Evolutionary conservation across 2,329 filamentous ascomycete species (phyloP), one percentile per base, ranked within the genome.

Genomic region (Hypoxylon sp.): DNA sequence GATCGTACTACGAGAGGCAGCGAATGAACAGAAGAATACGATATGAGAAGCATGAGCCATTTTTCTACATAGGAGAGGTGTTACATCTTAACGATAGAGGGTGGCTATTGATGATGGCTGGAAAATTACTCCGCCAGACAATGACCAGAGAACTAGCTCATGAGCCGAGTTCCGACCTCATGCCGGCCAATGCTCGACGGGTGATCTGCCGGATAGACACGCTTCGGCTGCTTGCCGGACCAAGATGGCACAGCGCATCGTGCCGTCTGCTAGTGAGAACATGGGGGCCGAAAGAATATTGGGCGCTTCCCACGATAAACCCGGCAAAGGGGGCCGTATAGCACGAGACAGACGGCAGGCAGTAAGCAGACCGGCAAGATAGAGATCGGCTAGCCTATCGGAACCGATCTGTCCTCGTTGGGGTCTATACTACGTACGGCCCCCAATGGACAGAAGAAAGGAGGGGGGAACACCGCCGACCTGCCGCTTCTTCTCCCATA

Each of bases 381-480:
- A 17, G 52, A 38, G 27, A n/a, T 35, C 24, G 21, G 23, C 20
- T 24, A 26, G 15, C 20, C 27, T 49, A 35, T 18, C 31, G 31
- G 31, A 35, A 35, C 15, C 31, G 31, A 35, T 35, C 7, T 15
- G n/a, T 18, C n/a, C n/a, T n/a, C 4, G 31, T 17, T 35, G 31
- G 31, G 31, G 31, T 35, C 31, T 33, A n/a, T 40, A n/a, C n/a
- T n/a, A n/a, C n/a, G n/a, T n/a, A 41, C 17, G 31, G 37, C 24
- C 46, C 37, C 4, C 31, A 35, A 47, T 53, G 40, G 33, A 50
- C 29, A 33, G 49, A 50, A 46, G 41, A 13, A 41, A 17, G n/a
- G 18, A 11, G n/a, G n/a, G 29, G 9, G 29, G 48, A 33, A 33
- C n/a, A 47, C 29, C 26, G 11, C 38, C 13, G 52, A 23, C 13